Percentiles rank a stretch among this genome's conserved stretches.
Conservation (phyloP, 768 basidiomycete species). For the Russula compacta region DNA sequence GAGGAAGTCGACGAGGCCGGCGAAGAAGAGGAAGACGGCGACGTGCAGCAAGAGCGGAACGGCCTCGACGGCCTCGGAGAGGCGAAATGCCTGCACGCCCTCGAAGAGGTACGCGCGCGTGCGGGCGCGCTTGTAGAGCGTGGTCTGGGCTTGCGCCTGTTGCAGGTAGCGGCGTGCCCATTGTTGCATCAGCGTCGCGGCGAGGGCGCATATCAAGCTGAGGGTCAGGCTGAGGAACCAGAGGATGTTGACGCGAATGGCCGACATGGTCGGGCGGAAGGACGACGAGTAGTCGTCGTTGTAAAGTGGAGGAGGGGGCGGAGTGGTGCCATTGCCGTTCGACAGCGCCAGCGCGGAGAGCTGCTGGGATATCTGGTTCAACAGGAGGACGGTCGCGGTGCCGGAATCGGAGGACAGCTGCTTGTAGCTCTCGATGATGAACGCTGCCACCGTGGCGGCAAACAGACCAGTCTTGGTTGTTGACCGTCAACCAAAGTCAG, state of each 20-base stretch:
- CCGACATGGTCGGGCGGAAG: neutral
- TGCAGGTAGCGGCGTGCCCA: slow-evolving; percentile 9
- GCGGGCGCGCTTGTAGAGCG: neutral
- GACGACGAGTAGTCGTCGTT: neutral
- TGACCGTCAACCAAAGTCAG: neutral
- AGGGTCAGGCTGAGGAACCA: slow-evolving; percentile 15
- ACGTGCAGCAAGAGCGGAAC: slow-evolving; percentile 3
- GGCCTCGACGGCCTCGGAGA: neutral
- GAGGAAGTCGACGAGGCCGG: slow-evolving; percentile 5
- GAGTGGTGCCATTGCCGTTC: neutral
- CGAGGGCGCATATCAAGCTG: slow-evolving; percentile 4
- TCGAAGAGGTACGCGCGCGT: slow-evolving; percentile 8
- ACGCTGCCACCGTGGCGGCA: slow-evolving; percentile 7
- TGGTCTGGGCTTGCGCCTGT: neutral
- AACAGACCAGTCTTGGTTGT: slow-evolving; percentile 11
- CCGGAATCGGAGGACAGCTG: neutral
- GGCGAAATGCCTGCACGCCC: neutral
- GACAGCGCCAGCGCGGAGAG: neutral
- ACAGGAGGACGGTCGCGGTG: neutral
- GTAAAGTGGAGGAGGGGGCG: neutral
- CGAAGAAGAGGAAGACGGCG: slow-evolving; percentile 7
- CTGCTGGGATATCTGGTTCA: slow-evolving; percentile 12
- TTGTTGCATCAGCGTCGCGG: slow-evolving; percentile 8
- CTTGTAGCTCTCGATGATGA: slow-evolving; percentile 15
- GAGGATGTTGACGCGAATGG: slow-evolving; percentile 12